These are phyloP conservation scores for Tuctoria greenei DNA, from an alignment of 176 grass and related monocot genomes.

Conservation along the genomic window DNA sequence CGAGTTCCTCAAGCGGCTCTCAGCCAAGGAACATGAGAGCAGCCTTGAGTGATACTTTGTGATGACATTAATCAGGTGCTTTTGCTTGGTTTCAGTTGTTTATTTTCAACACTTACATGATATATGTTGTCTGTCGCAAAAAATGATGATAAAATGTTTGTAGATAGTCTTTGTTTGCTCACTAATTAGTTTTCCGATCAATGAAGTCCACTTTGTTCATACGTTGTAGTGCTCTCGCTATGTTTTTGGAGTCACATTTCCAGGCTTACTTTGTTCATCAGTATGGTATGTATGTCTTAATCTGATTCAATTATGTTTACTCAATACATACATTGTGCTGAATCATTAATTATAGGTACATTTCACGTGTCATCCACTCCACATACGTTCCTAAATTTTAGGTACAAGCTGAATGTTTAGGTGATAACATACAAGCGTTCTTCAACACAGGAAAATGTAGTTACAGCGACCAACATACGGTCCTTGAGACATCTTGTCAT, in stretches of 20 bases:
- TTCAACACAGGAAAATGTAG: too few species aligned
- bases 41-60: constrained; percentile 22
- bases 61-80: constrained; percentile 30
- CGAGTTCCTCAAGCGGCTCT: constrained; percentile 82
- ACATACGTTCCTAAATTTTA: background rate
- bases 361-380: background rate
- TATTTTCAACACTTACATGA: constrained; percentile 36
- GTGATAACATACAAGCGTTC: background rate
- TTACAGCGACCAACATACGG: background rate
- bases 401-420: too few species aligned
- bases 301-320: background rate
- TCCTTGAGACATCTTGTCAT: background rate
- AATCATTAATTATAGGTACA: background rate
- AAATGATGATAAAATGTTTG: constrained; percentile 42
- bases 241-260: background rate
- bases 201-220: constrained; percentile 4
- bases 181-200: constrained; percentile 22
- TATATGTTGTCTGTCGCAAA: constrained; percentile 33
- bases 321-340: background rate
- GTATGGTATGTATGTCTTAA: background rate
- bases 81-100: constrained; percentile 44
- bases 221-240: background rate
- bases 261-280: background rate
- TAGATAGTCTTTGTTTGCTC: constrained; percentile 41
- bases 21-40: constrained; percentile 52